These are phyloP conservation scores for Neurospora sp. DNA, from an alignment of 495 filamentous ascomycete genomes.

Conservation along the genomic window DNA sequence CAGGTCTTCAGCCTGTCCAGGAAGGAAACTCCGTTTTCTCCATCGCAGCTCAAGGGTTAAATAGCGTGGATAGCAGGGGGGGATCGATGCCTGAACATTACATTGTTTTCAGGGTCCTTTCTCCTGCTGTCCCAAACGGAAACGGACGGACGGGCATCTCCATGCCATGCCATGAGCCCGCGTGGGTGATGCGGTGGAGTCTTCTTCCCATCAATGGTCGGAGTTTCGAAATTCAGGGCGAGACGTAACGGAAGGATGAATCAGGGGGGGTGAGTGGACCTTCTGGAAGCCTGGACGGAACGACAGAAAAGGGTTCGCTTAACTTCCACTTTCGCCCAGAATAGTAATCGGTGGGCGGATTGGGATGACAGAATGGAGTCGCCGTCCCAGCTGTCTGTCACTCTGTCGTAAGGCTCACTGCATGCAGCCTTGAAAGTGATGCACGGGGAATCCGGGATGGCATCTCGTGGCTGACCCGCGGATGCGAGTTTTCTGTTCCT, in stretches of 20 bases:
- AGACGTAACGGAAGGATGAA: neutral
- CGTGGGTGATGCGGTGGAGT: neutral
- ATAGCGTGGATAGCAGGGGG: neutral
- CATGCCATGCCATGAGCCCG: neutral
- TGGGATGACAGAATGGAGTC: neutral
- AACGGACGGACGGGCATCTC: neutral
- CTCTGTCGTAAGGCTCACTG: neutral
- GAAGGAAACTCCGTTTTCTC: neutral
- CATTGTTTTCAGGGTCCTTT: neutral
- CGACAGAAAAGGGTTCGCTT: neutral
- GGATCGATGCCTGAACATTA: neutral
- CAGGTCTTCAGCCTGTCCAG: neutral
- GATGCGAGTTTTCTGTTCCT: neutral
- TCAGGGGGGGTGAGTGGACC: neutral
- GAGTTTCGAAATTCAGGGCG: neutral
- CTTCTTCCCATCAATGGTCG: neutral
- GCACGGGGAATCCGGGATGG: neutral
- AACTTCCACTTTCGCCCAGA: neutral
- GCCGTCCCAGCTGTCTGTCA: neutral
- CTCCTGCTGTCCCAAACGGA: neutral
- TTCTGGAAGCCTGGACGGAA: neutral
- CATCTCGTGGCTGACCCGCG: neutral
- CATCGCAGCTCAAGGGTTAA: too few species aligned
- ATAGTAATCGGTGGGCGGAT: neutral
- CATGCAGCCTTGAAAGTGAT: neutral